Percentiles rank a stretch among this genome's conserved stretches.
phyloP scores from a whole-genome alignment of 169 alveolate species.

The Eimeria praecox region DNA sequence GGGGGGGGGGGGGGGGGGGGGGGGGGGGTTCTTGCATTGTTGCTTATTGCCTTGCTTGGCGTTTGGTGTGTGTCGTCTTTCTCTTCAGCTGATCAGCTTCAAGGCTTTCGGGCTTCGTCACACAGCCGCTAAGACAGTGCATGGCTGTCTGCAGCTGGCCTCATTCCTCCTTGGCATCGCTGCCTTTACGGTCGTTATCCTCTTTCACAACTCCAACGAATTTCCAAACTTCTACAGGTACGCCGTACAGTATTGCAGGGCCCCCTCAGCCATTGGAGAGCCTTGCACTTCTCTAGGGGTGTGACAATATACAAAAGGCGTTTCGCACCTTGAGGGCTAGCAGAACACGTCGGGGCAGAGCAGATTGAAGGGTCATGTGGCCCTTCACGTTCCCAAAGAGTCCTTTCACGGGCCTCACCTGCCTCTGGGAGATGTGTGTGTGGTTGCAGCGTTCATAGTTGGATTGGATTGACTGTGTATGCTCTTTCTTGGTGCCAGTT shows the following conservation, averaged over 20 bases:
- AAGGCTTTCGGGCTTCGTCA: conserved; percentile 50
- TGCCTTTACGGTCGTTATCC: conserved; percentile 32
- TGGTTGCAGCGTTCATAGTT: conserved; percentile 63
- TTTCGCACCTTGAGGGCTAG: not conserved
- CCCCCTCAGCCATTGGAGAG: not conserved
- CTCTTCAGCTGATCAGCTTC: conserved; percentile 40
- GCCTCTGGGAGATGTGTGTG: conserved; percentile 11
- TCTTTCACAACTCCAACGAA: conserved; percentile 53
- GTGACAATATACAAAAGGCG: not conserved
- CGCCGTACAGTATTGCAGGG: not conserved
- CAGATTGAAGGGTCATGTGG: not conserved
- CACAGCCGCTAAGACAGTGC: conserved; percentile 49
- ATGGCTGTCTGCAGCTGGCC: conserved; percentile 26
- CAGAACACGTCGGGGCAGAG: not conserved
- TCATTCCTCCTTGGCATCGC: conserved; percentile 25
- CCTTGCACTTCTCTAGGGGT: not conserved
- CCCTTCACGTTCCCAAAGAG: not conserved
- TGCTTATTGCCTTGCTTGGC: not conserved
- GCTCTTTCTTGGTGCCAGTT: conserved; percentile 44
- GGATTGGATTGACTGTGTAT: conserved; percentile 48
- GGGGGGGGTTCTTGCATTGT: not conserved
- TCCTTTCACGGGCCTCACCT: not conserved
- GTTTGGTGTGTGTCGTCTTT: not conserved
- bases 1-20: no score
- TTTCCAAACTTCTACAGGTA: conserved; percentile 66